phyloP scores from a whole-genome alignment of 352 stramenopile species.

The Halophytophthora batemanensis region DNA sequence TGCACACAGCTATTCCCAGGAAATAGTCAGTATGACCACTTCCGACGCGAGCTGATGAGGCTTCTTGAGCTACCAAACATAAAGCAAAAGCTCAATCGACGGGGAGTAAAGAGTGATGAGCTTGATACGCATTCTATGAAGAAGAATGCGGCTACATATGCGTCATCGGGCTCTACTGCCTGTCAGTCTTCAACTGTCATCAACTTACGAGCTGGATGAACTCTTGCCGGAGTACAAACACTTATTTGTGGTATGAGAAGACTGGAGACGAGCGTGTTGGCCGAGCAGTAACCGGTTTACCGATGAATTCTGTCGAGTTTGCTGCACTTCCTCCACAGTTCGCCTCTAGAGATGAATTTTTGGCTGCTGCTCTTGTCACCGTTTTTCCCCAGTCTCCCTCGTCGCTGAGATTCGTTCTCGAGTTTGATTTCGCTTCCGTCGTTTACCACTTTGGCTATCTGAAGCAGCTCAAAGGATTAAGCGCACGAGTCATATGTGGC shows the following conservation, averaged over 20 bases:
- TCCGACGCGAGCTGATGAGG: conserved; percentile 1
- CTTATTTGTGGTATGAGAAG: conserved; percentile 16
- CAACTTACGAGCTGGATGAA: conserved; percentile 16
- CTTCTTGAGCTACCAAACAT: too few relatives aligned
- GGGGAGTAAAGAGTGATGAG: conserved; percentile 14
- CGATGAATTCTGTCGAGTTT: conserved; percentile 12
- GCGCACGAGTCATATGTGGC: too few relatives aligned
- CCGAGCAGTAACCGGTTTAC: conserved; percentile 13
- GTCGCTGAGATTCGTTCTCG: too few relatives aligned
- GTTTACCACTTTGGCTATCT: too few relatives aligned
- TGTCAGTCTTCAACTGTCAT: conserved; percentile 15
- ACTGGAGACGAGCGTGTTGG: conserved; percentile 21
- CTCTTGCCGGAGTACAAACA: conserved; percentile 17
- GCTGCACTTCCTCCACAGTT: conserved; percentile 18
- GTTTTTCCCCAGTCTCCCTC: too few relatives aligned
- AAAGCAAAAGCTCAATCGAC: conserved; percentile 11
- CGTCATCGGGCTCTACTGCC: conserved; percentile 16
- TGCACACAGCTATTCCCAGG: too few relatives aligned
- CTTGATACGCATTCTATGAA: conserved; percentile 21
- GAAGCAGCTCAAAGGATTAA: too few relatives aligned
- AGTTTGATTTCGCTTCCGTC: too few relatives aligned
- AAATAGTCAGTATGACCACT: too few relatives aligned
- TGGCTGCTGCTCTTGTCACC: too few relatives aligned
- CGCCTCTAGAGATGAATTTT: conserved; percentile 5
- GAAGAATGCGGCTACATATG: conserved; percentile 21